Base-by-base conservation (phyloP, 345 rosid species). In the Corchorus capsularis region DNA sequence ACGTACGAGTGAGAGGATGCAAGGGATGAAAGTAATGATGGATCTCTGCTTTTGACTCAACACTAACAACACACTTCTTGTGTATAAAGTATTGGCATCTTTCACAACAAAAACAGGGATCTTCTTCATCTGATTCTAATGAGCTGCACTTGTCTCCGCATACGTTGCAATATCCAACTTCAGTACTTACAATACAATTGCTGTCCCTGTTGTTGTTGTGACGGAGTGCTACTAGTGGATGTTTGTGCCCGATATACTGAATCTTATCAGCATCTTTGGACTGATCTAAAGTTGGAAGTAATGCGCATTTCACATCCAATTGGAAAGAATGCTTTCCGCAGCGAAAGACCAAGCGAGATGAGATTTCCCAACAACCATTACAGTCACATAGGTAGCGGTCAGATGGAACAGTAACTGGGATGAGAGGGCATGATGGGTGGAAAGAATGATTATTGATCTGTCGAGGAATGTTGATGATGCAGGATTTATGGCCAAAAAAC, bases 41-140 rank as follows among this genome's bases (percentile, higher is more conserved):
- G 67, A 69, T 69, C 49, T 27, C 27, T 27, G 27, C 11, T 37
- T 60, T 8, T 13, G 9, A 60, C 49, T 57, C 35, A 19, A 39
- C 6, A 39, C 4, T 3, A 6, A 39, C 46, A n/a, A 15, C 49
- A 10, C 79, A 69, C 3, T 69, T 59, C 47, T 14, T 49, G 61
- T 77, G 75, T 5, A 77, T 11, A 37, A 32, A 69, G 19, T 46
- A 69, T 3, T 77, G 43, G 54, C 79, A 77, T 34, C 5, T 15
- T 5, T 15, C 12, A n/a, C 64, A 71, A 19, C 9, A 11, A n/a
- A 16, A 62, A 62, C 19, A 12, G 15, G 37, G 63, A n/a, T 68
- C 70, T 4, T 6, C 43, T 4, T 6, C 43, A 39, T 27, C 27
- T 27, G 1, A 27, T 27, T 27, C 27, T 27, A 39, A 39, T 6